These are phyloP conservation scores for Truncatella angustata DNA, from an alignment of 2,329 filamentous ascomycete genomes.

Conservation along the genomic window DNA sequence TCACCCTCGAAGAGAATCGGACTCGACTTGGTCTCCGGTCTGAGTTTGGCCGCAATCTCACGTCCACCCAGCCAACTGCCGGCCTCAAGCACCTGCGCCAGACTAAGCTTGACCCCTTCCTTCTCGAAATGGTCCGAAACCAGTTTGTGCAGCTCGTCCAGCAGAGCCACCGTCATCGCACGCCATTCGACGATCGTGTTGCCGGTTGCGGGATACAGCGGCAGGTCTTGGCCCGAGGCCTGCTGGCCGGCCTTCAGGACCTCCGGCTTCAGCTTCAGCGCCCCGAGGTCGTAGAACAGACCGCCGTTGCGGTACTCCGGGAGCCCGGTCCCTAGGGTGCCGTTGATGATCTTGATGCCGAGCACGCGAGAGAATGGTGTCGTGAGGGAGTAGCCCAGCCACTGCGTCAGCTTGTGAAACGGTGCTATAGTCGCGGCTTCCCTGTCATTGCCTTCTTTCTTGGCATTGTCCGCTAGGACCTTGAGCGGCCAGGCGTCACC, in stretches of 20 bases:
- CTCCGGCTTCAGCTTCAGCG: conserved; percentile 70
- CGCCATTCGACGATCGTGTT: conserved; percentile 81
- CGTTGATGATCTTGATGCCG: conserved; percentile 76
- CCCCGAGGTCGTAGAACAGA: conserved; percentile 79
- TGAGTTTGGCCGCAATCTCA: conserved; percentile 74
- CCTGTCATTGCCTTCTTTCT: conserved; percentile 50
- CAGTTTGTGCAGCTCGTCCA: conserved; percentile 68
- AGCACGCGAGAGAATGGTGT: conserved; percentile 82
- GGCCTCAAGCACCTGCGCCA: conserved; percentile 90
- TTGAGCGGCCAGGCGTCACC: conserved; percentile 50
- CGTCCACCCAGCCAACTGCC: conserved; percentile 94
- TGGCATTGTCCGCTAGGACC: conserved; percentile 28
- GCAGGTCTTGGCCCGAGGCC: conserved; percentile 61
- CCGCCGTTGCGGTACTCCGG: conserved; percentile 94
- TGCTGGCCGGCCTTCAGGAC: conserved; percentile 70
- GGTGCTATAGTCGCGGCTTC: conserved; percentile 74
- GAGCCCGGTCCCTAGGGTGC: conserved; percentile 79
- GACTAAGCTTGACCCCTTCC: conserved; percentile 66
- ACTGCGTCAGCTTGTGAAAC: conserved; percentile 93
- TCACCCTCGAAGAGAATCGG: conserved; percentile 81
- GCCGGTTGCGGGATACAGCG: conserved; percentile 70
- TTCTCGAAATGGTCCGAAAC: conserved; percentile 65
- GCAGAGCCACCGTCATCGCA: conserved; percentile 70
- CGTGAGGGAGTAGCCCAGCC: conserved; percentile 93
- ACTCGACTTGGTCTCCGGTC: conserved; percentile 78